Evolutionary conservation across 768 basidiomycete genomes (phyloP), one percentile per base, ranked within the genome.

Genomic region (Candolleomyces efflorescens): DNA sequence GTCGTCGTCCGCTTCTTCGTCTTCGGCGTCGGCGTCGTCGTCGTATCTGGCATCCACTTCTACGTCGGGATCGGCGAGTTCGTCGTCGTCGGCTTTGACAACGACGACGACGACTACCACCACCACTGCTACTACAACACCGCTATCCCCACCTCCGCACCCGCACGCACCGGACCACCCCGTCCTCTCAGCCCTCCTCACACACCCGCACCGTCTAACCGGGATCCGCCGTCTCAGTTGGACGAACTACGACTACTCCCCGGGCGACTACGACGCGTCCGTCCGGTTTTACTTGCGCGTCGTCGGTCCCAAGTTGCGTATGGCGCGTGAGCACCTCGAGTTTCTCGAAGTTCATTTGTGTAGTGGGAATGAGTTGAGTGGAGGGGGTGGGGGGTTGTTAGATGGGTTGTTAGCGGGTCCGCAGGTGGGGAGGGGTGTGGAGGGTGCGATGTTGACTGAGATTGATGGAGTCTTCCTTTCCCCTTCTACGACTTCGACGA

Each of bases 311-410:
- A 75, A 83, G 41, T 73, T 85, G 46, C 72, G 73, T 48, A 78
- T 75, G 41, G 77, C 80, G 3, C 82, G 83, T 0, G 76, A 72
- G 11, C 75, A 75, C 46, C 74, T 90, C 17, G 85, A 87, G 63
- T 88, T 83, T 63, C 77, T 90, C 50, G 88, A 90, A 67, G 79
- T 90, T 22, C 82, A 78, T 17, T 83, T 85, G 27, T 82, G 78
- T 43, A n/a, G n/a, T n/a, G n/a, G n/a, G n/a, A n/a, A n/a, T n/a
- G n/a, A n/a, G n/a, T n/a, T n/a, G n/a, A n/a, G n/a, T n/a, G n/a
- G n/a, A n/a, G n/a, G n/a, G n/a, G 59, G 59, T 13, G 15, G 55
- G 5, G 64, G 61, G 51, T 49, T 55, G 41, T 55, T 27, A 4
- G 43, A 1, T 37, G 38, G n/a, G 6, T 17, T n/a, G 18, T n/a